Evolutionary conservation across 352 stramenopile genomes (phyloP), one percentile per base, ranked within the genome.

Genomic region (Phytophthora tubulina): DNA sequence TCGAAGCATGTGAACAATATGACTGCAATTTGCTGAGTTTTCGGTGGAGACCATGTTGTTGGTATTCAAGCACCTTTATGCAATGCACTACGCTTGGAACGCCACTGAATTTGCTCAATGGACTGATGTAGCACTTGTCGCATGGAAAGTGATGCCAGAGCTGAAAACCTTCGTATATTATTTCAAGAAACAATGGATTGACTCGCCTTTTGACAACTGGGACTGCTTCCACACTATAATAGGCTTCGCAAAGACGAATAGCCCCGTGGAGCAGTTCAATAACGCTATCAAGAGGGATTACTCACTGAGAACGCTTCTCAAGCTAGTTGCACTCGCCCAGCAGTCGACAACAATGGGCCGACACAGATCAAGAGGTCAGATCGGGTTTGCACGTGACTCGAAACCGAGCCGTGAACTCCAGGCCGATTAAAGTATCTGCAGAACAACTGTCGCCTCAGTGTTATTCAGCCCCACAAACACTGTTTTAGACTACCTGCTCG

Each of bases 241-340:
- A n/a, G 56, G 11, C 4, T 64, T 48, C 11, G 44, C 31, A 3
- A 64, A 33, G 5, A 52, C 56, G 38, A 64, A 48, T 11, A 64
- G 48, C 33, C 56, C 56, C 13, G 39, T 41, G 11, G 44, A 64
- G 35, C 57, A 48, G 32, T 39, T 55, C 31, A 64, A 49, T 14
- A 39, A 46, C 14, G 49, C 30, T 0, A 61, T 77, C 33, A 80
- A 80, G 52, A 58, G 60, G 4, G 61, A 75, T 2, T 80, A 80
- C 36, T 55, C 60, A 6, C 11, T 74, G 1, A 46, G 59, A 6
- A 68, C 41, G 3, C 41, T 35, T 30, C 7, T 33, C 2, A 35
- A 35, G 30, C 27, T 17, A 2, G 30, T 56, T 31, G 52, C 33
- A 8, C 27, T 70, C 1, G 33, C 35, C 13, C 51, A 69, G 6